Evolutionary conservation across 495 filamentous ascomycete species (phyloP).

Genomic region (Corynascus novoguineensis): DNA sequence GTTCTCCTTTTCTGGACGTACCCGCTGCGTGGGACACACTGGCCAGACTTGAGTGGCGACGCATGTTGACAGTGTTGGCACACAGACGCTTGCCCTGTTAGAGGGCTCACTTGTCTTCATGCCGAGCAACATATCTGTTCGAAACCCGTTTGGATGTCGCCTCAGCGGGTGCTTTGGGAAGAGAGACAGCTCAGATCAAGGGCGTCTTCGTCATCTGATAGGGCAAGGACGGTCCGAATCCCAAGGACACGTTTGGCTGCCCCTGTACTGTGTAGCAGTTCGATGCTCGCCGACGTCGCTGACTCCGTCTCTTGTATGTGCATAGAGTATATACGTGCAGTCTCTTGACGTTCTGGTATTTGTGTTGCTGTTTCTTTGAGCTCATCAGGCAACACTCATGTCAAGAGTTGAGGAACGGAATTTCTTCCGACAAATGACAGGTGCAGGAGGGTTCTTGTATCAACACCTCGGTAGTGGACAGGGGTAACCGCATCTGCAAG

Average conservation of each 20-base stretch:
- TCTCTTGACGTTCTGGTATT: neutral
- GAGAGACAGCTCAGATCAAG: no score
- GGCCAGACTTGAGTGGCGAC: no score
- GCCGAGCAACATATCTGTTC: no score
- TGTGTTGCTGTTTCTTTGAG: no score
- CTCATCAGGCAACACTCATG: neutral
- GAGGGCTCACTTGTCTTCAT: no score
- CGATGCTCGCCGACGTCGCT: neutral
- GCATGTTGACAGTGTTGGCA: no score
- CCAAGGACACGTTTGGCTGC: neutral
- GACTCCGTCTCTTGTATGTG: neutral
- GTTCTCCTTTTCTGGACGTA: neutral
- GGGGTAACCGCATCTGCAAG: neutral
- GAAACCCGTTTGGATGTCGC: no score
- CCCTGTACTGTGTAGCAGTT: neutral
- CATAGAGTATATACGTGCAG: neutral
- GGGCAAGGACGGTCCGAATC: neutral
- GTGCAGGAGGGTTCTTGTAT: neutral
- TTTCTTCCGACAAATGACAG: constrained; percentile 1
- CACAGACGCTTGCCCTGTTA: no score
- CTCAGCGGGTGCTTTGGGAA: no score
- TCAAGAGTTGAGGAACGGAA: neutral
- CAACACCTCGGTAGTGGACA: neutral
- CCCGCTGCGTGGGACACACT: neutral
- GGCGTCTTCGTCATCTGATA: neutral